Base-by-base conservation (phyloP, 768 basidiomycete species). In the Rhizopogon vesiculosus region DNA sequence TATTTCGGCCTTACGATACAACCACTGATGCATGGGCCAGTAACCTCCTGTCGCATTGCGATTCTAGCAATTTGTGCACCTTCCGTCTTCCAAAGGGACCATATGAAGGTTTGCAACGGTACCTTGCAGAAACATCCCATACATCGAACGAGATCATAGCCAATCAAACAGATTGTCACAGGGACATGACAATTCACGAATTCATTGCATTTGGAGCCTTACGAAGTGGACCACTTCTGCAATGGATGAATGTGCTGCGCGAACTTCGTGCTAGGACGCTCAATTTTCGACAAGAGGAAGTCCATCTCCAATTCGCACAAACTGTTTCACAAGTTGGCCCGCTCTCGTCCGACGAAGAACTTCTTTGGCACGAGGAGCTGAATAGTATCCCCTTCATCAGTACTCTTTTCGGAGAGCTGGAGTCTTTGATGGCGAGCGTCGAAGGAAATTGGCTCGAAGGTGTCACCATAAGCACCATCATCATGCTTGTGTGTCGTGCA, bases 221-320 rank as follows among this genome's bases (percentile, higher is more conserved):
- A 38, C 77, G 82, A 5, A 71, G 75, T 39, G 80, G 81, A 0
- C 55, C 67, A 0, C 62, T 55, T 2, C 58, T 83, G 0, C 81
- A 83, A 48, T 82, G 80, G 81, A 62, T 74, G 40, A 83, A 83
- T 55, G 74, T 83, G 40, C 55, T 72, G 12, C 72, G 76, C n/a
- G 78, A 78, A 57, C 58, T 83, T n/a, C 68, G 69, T 7, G 68
- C 69, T 7, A 66, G 70, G 19, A 59, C 61, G 0, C 58, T 84
- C 53, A 72, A 68, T 8, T 76, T 84, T 54, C 64, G 68, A 22
- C 54, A 61, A 7, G 66, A 68, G 0, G 76, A 74, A 16, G 75
- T 83, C 0, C 70, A 79, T 55, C 53, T 69, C 0, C 66, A 83
- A 0, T 22, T 83, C 1, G 66, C 62, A 9, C 82, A 82, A 53